A percentile compares a stretch with the other conserved stretches of the same genome.
These are phyloP conservation scores for Amanita muscaria DNA, from an alignment of 768 basidiomycete species.

Conservation along the genomic window DNA sequence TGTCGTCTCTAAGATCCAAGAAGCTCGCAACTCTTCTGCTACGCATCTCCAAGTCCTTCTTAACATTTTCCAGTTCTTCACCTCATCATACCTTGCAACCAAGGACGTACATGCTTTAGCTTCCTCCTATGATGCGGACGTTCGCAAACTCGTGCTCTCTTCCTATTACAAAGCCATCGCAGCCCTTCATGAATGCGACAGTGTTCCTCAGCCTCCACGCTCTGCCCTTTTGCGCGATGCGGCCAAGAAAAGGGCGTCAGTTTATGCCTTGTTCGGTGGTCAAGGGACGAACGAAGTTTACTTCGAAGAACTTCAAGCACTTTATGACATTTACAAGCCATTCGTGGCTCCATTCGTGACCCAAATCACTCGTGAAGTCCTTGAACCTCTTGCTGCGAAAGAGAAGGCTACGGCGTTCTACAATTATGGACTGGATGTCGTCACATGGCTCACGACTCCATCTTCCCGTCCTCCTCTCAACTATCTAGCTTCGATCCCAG, in stretches of 20 bases:
- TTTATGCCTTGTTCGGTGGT: constrained; percentile 94
- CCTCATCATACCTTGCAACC: constrained; percentile 56
- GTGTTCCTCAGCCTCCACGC: constrained; percentile 49
- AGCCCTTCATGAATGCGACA: constrained; percentile 48
- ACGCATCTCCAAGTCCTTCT: constrained; percentile 62
- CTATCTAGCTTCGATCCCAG: constrained; percentile 88
- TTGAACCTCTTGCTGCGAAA: constrained; percentile 60
- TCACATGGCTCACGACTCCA: constrained; percentile 75
- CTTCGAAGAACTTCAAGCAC: constrained; percentile 87
- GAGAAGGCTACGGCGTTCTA: constrained; percentile 60
- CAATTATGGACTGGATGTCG: constrained; percentile 70
- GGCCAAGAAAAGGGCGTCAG: constrained; percentile 50
- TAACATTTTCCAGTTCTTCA: constrained; percentile 72
- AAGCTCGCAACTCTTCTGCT: constrained; percentile 40
- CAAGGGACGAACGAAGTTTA: constrained; percentile 98
- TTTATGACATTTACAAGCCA: constrained; percentile 87
- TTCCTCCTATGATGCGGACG: constrained; percentile 64
- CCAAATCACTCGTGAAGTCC: constrained; percentile 53
- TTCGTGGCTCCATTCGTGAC: constrained; percentile 71
- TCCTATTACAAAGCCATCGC: constrained; percentile 76
- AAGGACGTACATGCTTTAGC: constrained; percentile 79
- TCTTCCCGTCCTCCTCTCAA: constrained; percentile 63
- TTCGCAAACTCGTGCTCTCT: constrained; percentile 66
- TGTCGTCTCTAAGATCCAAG: constrained; percentile 53
- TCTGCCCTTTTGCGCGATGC: constrained; percentile 67